Conservation (phyloP, 2,329 filamentous ascomycete species). For the Neonectria punicea region DNA sequence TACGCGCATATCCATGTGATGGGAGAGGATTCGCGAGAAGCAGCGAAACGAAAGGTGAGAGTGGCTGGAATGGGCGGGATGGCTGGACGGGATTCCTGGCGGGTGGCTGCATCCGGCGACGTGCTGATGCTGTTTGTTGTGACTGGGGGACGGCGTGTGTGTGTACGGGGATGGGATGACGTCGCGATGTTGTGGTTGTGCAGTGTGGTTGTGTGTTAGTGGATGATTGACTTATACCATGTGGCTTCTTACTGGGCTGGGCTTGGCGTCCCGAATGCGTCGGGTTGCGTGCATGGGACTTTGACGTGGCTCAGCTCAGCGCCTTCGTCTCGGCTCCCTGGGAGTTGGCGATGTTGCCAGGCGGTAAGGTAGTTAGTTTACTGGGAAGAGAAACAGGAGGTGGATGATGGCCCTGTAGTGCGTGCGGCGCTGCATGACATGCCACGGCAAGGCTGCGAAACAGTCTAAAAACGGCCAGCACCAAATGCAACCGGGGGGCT, state of each 20-base stretch:
- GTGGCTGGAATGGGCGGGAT: slow-evolving; percentile 6
- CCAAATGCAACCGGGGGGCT: not conserved
- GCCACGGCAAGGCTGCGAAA: slow-evolving; percentile 17
- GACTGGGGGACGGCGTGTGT: not conserved
- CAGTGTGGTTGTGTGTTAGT: not conserved
- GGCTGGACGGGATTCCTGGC: not conserved
- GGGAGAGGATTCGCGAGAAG: not conserved
- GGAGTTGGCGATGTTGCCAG: not conserved
- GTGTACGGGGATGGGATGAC: slow-evolving; percentile 3
- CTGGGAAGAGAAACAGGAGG: not conserved
- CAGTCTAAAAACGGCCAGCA: slow-evolving; percentile 5
- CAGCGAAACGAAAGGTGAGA: not conserved
- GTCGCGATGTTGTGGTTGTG: not conserved
- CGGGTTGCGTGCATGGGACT: not conserved
- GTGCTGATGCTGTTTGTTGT: slow-evolving; percentile 6
- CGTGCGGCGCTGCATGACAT: slow-evolving; percentile 7
- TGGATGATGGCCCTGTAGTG: not conserved
- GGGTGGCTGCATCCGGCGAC: slow-evolving; percentile 17
- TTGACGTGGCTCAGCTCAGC: slow-evolving; percentile 10
- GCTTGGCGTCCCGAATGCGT: not conserved
- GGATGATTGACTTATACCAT: not conserved
- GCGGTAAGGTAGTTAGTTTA: not conserved
- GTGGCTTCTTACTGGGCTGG: not conserved
- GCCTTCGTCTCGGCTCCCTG: not conserved
- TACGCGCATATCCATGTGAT: slow-evolving; percentile 9